Evolutionary conservation across 75 land plant species (phyloP), one percentile per base, ranked within the genome.

Genomic region (Pseudotsuga menziesii): DNA sequence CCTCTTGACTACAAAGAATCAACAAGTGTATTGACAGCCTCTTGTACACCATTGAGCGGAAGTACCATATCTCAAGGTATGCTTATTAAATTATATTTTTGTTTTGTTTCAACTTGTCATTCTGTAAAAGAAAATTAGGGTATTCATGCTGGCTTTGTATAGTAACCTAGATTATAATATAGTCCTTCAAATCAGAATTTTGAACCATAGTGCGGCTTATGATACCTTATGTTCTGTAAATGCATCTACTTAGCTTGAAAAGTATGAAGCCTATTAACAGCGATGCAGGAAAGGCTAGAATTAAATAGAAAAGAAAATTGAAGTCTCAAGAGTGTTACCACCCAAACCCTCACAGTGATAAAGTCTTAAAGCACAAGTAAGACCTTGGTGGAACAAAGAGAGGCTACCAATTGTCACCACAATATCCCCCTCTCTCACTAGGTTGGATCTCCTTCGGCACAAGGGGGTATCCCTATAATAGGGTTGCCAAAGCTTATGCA

Each of bases 1-100:
- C 88, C 90, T 29, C 82, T 90, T 56, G 92, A 90, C 75, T 90
- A 85, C 70, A 85, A 88, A 75, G 86, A 85, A 78, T 83, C 90
- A 6, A 20, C 12, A 5, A 35, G 5, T 5, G 70, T 35, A 66
- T 66, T 20, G 5, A 63, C 67, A 32, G 17, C 20, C 32, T 29
- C 63, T 22, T 61, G 5, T 63, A 19, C 26, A 12, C 36, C 29
- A 16, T 32, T 63, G 5, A 67, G 72, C 48, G 2, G 44, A 39
- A 36, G 2, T 36, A 67, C 12, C 15, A 6, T 8, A 13, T 67
- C 72, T 67, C 11, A 67, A 67, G 72, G 72, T 67, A 67, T 67
- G 72, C 17, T 44, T n/a, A 39, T 39, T 39, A 39, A 39, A 67
- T 39, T 48, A 32, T 67, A 19, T 67, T 67, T 67, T 67, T 2